Base-by-base conservation (phyloP, 768 basidiomycete species). In the Grammothele lineata region DNA sequence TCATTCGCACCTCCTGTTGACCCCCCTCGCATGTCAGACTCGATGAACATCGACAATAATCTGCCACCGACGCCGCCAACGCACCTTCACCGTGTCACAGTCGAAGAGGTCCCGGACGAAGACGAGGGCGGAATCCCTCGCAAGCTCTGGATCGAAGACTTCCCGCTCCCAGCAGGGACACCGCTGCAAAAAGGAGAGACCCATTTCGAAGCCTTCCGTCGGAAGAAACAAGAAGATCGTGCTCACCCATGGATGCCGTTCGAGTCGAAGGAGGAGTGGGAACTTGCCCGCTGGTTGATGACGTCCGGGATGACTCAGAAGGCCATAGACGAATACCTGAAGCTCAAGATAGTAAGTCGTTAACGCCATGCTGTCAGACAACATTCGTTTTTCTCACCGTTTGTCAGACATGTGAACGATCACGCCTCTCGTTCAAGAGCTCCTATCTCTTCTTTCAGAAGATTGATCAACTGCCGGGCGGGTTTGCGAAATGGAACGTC, bases 271-370 rank as follows among this genome's bases (percentile, higher is more conserved):
- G 51, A 54, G 1, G 56, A 61, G 32, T 61, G 60, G 58, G 32
- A 51, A n/a, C 40, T 61, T 0, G 56, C 54, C 2, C 25, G 37
- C 2, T 61, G 58, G 54, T 26, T 59, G 27, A 14, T 53, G 1
- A 48, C 39, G 15, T 50, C 39, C 5, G 47, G 50, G 4, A 12
- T 58, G 11, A 50, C 43, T 1, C 60, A 63, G 17, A 50, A 40
- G 11, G 32, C 58, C 36, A 57, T 60, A 14, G 55, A 63, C 18
- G 36, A 58, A 19, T 63, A 55, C 41, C 32, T 63, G 35, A 49
- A 57, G 30, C 45, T 61, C 9, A 30, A 40, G 0, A 57, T 55
- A 4, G 57, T 61, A 26, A 36, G 55, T 51, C 22, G 17, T 21
- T 32, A 9, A 32, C n/a, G n/a, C n/a, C 27, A 14, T 12, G 3